Evolutionary conservation across 2,329 filamentous ascomycete species (phyloP), one percentile per base, ranked within the genome.

Genomic region (Magnaporthiopsis rhizophila): DNA sequence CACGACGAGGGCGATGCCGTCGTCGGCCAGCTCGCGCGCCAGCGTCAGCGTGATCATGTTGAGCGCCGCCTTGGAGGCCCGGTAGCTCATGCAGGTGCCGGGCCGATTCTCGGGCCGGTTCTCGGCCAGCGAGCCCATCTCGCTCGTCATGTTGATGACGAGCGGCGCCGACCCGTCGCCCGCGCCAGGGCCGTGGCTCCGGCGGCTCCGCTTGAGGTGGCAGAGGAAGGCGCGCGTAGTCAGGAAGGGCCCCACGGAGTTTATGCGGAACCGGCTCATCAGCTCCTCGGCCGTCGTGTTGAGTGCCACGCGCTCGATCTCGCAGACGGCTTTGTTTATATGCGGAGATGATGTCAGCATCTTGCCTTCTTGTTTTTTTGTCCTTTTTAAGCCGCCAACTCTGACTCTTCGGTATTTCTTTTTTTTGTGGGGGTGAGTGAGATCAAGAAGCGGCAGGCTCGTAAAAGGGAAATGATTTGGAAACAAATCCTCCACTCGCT

Each of bases 11-110:
- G 58, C 62, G 57, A 64, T n/a, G 21, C 58, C 58, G 11, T 64
- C 24, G n/a, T 56, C 57, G 57, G 57, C 62, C 32, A 64, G 62
- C 62, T 64, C 62, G 24, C 62, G 57, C 34, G 62, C 62, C 57
- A 64, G 62, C 38, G 57, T 61, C 34, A 64, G 36, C 11, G 76
- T 77, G 59, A 77, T 74, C 75, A 78, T 77, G 67, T 76, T 76
- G 18, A 78, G 71, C 1, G 73, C 74, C 8, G 76, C 75, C 61
- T 78, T 78, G 26, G 73, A 74, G 9, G 58, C 38, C 3, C 62
- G 62, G 58, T 64, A 64, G 26, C 34, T 50, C 24, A 64, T 38
- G 58, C 58, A 60, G 21, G 57, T 64, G 4, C 62, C 62, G 9
- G 62, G 57, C 11, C 58, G 57, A 58, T 64, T 63, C 30, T 38